Conservation (phyloP, 2,329 filamentous ascomycete genomes). For the Westerdykella sp. region DNA sequence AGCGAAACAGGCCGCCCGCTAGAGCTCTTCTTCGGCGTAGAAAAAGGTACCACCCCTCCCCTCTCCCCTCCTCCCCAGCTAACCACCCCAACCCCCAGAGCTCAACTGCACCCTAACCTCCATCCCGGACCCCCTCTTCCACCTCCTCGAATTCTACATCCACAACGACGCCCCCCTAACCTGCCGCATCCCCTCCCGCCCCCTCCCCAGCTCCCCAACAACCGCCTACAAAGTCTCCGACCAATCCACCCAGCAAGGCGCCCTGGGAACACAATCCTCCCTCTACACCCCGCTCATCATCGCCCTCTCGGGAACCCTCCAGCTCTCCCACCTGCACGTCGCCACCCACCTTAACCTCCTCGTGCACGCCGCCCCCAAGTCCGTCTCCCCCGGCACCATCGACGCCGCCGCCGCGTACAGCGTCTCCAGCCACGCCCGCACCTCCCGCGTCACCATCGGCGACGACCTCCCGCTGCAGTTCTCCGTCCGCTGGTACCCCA, state of each 20-base stretch:
- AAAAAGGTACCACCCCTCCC: constrained; percentile 40
- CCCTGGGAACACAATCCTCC: constrained; percentile 26
- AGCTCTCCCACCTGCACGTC: constrained; percentile 84
- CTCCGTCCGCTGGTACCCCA: constrained; percentile 81
- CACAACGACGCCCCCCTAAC: constrained; percentile 91
- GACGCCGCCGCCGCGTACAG: constrained; percentile 86
- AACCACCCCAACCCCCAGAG: constrained; percentile 43
- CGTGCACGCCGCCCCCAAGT: constrained; percentile 59
- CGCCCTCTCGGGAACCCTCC: constrained; percentile 80
- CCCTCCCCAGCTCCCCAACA: constrained; percentile 44
- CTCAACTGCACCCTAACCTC: constrained; percentile 77
- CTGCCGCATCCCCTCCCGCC: constrained; percentile 80
- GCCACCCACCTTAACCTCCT: constrained; percentile 85
- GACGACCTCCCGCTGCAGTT: constrained; percentile 75
- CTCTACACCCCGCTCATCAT: constrained; percentile 78
- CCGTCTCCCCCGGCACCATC: constrained; percentile 60
- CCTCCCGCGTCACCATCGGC: constrained; percentile 71
- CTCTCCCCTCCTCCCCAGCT: not conserved
- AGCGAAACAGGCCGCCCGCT: constrained; percentile 80
- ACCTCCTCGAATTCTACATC: constrained; percentile 92
- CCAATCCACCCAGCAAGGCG: constrained; percentile 38
- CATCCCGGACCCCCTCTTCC: constrained; percentile 74
- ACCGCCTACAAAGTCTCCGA: constrained; percentile 26
- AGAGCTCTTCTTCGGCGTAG: constrained; percentile 78
- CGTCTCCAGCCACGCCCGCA: constrained; percentile 56